Evolutionary conservation across 2,329 filamentous ascomycete genomes (phyloP).

Genomic region (Chaetomium sp.): DNA sequence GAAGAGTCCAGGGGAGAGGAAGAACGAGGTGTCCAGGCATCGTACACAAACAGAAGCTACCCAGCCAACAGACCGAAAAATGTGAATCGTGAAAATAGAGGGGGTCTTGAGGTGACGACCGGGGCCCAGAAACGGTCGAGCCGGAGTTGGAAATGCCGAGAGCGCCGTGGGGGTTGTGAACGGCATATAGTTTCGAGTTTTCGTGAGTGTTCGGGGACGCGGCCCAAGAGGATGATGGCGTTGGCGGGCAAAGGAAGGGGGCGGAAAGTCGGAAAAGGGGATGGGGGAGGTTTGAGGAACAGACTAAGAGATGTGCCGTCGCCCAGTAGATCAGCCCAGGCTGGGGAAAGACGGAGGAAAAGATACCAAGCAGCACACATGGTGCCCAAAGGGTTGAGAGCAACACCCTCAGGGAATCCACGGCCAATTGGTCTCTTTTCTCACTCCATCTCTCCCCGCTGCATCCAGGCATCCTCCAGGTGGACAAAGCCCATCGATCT

Average conservation of each 20-base stretch:
- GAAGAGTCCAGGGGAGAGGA: too few relatives aligned
- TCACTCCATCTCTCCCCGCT: slow-evolving; percentile 17
- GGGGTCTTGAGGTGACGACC: too few relatives aligned
- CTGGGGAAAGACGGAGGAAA: background rate
- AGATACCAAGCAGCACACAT: background rate
- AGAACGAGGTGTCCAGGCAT: too few relatives aligned
- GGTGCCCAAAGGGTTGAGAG: background rate
- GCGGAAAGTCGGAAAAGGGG: background rate
- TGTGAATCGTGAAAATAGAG: too few relatives aligned
- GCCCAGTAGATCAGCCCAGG: background rate
- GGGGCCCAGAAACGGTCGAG: too few relatives aligned
- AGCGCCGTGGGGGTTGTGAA: too few relatives aligned
- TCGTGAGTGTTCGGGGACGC: too few relatives aligned
- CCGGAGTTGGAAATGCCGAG: too few relatives aligned
- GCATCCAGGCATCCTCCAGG: background rate
- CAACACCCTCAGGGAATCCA: background rate
- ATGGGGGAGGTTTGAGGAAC: background rate
- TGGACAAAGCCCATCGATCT: background rate
- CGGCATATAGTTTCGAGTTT: too few relatives aligned
- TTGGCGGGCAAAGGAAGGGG: background rate
- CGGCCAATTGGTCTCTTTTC: slow-evolving; percentile 10
- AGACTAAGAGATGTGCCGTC: background rate
- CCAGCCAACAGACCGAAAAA: too few relatives aligned
- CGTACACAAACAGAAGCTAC: too few relatives aligned
- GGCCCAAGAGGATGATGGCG: background rate